A percentile compares a stretch with the other conserved stretches of the same genome.
These are phyloP conservation scores for Candida michaelii DNA, from an alignment of 805 yeast species.

Conservation along the genomic window DNA sequence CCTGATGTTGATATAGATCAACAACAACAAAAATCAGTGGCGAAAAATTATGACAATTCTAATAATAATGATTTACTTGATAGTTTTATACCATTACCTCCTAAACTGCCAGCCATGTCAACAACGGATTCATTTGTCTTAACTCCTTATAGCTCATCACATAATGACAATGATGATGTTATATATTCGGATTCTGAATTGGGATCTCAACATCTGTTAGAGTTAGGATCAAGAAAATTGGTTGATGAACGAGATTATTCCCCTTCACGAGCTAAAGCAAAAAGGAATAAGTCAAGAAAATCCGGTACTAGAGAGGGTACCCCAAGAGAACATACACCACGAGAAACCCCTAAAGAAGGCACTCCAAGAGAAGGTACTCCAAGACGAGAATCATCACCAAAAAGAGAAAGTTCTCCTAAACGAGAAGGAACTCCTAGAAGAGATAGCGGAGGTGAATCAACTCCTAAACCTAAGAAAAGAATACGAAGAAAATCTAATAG, in stretches of 20 bases:
- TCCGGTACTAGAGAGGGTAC: too few species aligned
- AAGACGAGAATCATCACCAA: background rate
- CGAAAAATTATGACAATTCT: background rate
- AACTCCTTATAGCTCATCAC: conserved; percentile 21
- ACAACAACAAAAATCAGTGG: background rate
- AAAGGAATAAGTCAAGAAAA: conserved; percentile 10
- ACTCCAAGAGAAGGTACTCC: conserved; percentile 7
- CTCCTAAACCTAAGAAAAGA: conserved; percentile 21
- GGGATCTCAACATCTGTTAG: conserved; percentile 32
- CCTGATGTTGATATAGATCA: background rate
- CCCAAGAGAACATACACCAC: background rate
- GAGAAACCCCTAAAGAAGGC: conserved; percentile 1
- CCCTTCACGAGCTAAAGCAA: conserved; percentile 9
- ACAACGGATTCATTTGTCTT: conserved; percentile 22
- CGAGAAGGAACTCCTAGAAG: conserved; percentile 12
- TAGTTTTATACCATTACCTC: conserved; percentile 14
- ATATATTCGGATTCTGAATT: conserved; percentile 37
- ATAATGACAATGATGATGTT: conserved; percentile 27
- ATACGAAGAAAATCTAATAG: conserved; percentile 24
- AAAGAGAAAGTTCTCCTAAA: background rate
- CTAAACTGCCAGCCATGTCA: conserved; percentile 23
- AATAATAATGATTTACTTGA: conserved; percentile 1
- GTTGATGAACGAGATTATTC: conserved; percentile 6
- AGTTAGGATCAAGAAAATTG: conserved; percentile 14
- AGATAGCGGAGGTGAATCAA: conserved; percentile 12